phyloP scores from a whole-genome alignment of 495 filamentous ascomycete genomes.

The Penicillium chermesinum region DNA sequence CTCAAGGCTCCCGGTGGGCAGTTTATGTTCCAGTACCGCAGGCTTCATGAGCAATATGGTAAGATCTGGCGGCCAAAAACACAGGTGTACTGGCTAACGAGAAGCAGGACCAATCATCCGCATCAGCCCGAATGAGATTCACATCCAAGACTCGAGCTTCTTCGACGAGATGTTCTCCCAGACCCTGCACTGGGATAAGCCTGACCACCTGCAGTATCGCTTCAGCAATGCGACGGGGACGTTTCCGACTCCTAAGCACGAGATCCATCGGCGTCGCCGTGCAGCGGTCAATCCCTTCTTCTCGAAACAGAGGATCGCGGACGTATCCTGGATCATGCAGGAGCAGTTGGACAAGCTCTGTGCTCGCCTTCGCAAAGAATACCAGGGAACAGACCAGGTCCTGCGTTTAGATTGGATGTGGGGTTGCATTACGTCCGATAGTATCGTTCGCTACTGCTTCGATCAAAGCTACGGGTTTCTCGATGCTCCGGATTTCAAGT shows the following conservation, averaged over 20 bases:
- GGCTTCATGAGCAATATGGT: slow-evolving; percentile 47
- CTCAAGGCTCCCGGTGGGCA: slow-evolving; percentile 11
- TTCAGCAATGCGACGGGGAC: slow-evolving; percentile 15
- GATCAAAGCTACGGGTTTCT: too few relatives aligned
- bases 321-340: slow-evolving; percentile 12
- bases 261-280: slow-evolving; percentile 24
- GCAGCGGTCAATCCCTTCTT: slow-evolving; percentile 23
- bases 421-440: slow-evolving; percentile 21
- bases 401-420: slow-evolving; percentile 20
- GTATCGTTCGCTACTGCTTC: too few relatives aligned
- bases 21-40: slow-evolving; percentile 20
- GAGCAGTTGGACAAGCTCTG: slow-evolving; percentile 14
- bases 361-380: slow-evolving; percentile 7
- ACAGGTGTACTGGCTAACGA: background rate
- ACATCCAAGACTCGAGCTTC: slow-evolving; percentile 35
- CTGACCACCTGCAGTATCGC: background rate
- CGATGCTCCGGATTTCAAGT: too few relatives aligned
- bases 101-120: slow-evolving; percentile 49
- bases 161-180: slow-evolving; percentile 33
- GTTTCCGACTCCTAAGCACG: slow-evolving; percentile 17
- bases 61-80: background rate
- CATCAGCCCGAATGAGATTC: slow-evolving; percentile 47
- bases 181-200: slow-evolving; percentile 17
- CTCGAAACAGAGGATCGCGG: slow-evolving; percentile 18
- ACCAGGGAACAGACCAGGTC: slow-evolving; percentile 7